These are phyloP conservation scores for Suillus paluster DNA, from an alignment of 768 basidiomycete species.

Conservation along the genomic window DNA sequence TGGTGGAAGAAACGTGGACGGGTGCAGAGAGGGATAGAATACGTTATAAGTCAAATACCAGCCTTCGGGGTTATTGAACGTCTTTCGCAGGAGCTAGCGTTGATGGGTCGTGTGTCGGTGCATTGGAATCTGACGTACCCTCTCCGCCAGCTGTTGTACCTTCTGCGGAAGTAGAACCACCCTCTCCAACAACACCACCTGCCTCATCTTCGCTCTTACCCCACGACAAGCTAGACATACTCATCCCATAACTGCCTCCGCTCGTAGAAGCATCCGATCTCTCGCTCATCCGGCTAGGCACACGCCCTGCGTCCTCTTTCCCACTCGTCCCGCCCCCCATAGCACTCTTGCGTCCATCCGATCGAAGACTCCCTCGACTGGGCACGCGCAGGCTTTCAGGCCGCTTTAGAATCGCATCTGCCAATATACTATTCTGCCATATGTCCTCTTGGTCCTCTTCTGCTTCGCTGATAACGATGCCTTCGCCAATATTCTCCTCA, in stretches of 20 bases:
- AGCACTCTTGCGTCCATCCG: slow-evolving; percentile 1
- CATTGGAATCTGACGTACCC: too few relatives aligned
- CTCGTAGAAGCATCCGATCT: slow-evolving; percentile 7
- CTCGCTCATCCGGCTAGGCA: slow-evolving; percentile 9
- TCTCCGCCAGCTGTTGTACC: not conserved
- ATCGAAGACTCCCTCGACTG: slow-evolving; percentile 6
- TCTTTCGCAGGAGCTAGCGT: too few relatives aligned
- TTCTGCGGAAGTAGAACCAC: not conserved
- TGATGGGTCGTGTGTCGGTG: not conserved
- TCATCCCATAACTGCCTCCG: slow-evolving; percentile 1
- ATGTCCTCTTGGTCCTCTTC: slow-evolving; percentile 36
- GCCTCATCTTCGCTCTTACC: not conserved
- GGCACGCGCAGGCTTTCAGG: slow-evolving; percentile 38
- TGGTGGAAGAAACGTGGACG: slow-evolving; percentile 4
- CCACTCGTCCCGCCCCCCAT: slow-evolving; percentile 14
- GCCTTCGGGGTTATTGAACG: not conserved
- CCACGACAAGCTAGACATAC: slow-evolving; percentile 1
- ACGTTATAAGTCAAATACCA: not conserved
- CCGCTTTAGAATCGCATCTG: slow-evolving; percentile 63
- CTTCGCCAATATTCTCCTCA: slow-evolving; percentile 29
- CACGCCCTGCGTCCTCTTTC: slow-evolving; percentile 17
- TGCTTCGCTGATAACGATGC: slow-evolving; percentile 34
- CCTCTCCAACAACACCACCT: not conserved
- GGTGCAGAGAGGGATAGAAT: not conserved
- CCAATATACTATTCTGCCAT: slow-evolving; percentile 51